phyloP scores from a whole-genome alignment of 2,329 filamentous ascomycete genomes.

The Didymella glomerata region DNA sequence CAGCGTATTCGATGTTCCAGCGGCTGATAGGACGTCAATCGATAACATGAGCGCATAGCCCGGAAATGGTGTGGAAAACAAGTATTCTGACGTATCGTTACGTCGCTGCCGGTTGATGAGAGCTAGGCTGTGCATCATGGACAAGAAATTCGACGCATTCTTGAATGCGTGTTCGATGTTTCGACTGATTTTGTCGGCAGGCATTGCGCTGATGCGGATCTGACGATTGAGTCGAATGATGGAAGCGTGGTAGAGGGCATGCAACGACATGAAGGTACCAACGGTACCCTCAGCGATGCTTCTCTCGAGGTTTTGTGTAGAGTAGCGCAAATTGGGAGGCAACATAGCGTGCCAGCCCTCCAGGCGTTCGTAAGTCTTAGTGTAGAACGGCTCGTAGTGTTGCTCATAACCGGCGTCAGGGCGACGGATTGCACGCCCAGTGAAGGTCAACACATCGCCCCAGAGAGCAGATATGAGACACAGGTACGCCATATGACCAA shows the following conservation, averaged over 20 bases:
- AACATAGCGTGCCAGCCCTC: slow-evolving; percentile 67
- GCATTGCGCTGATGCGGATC: slow-evolving; percentile 44
- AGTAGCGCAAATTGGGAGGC: slow-evolving; percentile 64
- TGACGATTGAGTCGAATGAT: slow-evolving; percentile 72
- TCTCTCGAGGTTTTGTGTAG: slow-evolving; percentile 64
- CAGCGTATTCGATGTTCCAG: slow-evolving; percentile 56
- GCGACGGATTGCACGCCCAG: slow-evolving; percentile 62
- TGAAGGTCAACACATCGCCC: slow-evolving; percentile 69
- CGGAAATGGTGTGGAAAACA: slow-evolving; percentile 65
- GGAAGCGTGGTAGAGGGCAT: slow-evolving; percentile 71
- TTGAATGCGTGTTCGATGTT: slow-evolving; percentile 44
- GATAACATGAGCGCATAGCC: slow-evolving; percentile 70
- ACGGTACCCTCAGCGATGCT: slow-evolving; percentile 63
- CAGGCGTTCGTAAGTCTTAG: slow-evolving; percentile 61
- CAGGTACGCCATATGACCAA: slow-evolving; percentile 66
- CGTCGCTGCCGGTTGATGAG: slow-evolving; percentile 39
- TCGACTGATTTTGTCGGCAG: slow-evolving; percentile 40
- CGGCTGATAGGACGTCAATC: slow-evolving; percentile 71
- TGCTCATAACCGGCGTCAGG: slow-evolving; percentile 55
- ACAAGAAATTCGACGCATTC: slow-evolving; percentile 42
- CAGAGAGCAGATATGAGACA: slow-evolving; percentile 71
- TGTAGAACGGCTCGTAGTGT: slow-evolving; percentile 62
- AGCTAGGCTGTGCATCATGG: slow-evolving; percentile 46
- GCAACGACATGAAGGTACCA: slow-evolving; percentile 69
- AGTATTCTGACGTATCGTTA: slow-evolving; percentile 42